phyloP scores from a whole-genome alignment of 2,329 filamentous ascomycete species.

The Gaeumannomyces tritici region DNA sequence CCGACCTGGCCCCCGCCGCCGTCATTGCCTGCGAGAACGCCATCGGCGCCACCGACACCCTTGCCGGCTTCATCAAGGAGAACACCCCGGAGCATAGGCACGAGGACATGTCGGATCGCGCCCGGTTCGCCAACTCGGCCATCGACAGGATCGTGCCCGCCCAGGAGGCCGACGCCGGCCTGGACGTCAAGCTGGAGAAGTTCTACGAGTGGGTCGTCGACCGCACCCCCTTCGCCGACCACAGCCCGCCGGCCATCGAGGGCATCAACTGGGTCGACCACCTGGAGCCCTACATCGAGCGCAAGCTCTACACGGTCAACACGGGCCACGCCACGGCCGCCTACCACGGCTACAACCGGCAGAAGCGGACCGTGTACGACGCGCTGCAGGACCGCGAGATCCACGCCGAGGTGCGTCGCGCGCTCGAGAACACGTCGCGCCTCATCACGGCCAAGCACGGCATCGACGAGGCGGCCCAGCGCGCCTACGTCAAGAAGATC shows the following conservation, averaged over 20 bases:
- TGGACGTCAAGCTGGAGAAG: slow-evolving; percentile 93
- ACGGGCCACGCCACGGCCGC: slow-evolving; percentile 93
- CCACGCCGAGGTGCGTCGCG: slow-evolving; percentile 66
- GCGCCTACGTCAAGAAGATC: slow-evolving; percentile 85
- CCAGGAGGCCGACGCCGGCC: slow-evolving; percentile 67
- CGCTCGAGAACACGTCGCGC: slow-evolving; percentile 74
- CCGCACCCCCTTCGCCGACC: slow-evolving; percentile 28
- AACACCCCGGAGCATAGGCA: slow-evolving; percentile 63
- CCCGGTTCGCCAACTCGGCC: slow-evolving; percentile 91
- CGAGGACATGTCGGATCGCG: slow-evolving; percentile 59
- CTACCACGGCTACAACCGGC: slow-evolving; percentile 84
- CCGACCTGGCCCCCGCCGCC: slow-evolving; percentile 57
- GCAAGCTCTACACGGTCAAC: slow-evolving; percentile 99
- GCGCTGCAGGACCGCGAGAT: slow-evolving; percentile 75
- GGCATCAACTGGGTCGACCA: slow-evolving; percentile 30
- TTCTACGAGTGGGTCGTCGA: slow-evolving; percentile 99
- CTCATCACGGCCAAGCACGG: slow-evolving; percentile 82
- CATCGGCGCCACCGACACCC: slow-evolving; percentile 85
- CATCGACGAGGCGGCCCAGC: slow-evolving; percentile 66
- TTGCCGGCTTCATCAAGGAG: slow-evolving; percentile 71
- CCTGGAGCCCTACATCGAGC: slow-evolving; percentile 22
- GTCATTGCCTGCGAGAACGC: slow-evolving; percentile 98
- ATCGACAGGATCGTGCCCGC: slow-evolving; percentile 97
- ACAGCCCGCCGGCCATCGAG: slow-evolving; percentile 36
- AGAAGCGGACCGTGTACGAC: slow-evolving; percentile 84